Evolutionary conservation across 768 basidiomycete genomes (phyloP).

Genomic region (Sarcodon sp.): DNA sequence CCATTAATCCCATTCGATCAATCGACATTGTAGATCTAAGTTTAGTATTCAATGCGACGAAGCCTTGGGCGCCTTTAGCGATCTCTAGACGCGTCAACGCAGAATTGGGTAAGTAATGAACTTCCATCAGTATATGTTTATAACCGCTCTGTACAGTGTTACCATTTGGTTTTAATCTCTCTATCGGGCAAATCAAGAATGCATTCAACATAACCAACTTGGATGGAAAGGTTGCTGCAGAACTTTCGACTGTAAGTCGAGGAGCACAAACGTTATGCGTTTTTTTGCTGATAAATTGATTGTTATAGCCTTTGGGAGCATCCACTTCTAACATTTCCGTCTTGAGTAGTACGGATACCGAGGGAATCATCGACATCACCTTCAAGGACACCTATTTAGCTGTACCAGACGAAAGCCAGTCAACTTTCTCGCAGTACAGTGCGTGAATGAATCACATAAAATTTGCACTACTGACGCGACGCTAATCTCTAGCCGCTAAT

Average conservation of each 20-base stretch:
- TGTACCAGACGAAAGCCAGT: conserved; percentile 32
- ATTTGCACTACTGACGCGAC: not conserved
- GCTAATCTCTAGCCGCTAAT: conserved; percentile 27
- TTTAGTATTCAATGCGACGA: conserved; percentile 37
- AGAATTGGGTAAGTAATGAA: conserved; percentile 28
- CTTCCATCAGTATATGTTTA: not conserved
- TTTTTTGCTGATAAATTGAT: not conserved
- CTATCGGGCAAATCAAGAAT: conserved; percentile 51
- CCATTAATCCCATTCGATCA: conserved; percentile 51
- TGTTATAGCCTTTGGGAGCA: conserved; percentile 40
- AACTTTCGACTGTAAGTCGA: conserved; percentile 38
- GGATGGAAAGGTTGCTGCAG: conserved; percentile 38
- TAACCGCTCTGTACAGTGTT: conserved; percentile 29
- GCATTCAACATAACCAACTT: conserved; percentile 42
- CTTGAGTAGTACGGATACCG: conserved; percentile 37
- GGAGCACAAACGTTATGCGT: not conserved
- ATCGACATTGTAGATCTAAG: conserved; percentile 50
- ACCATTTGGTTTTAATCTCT: conserved; percentile 57
- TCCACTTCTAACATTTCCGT: conserved; percentile 49
- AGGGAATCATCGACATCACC: conserved; percentile 51
- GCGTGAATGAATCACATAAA: conserved; percentile 9
- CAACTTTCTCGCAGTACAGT: conserved; percentile 49
- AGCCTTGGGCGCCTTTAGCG: conserved; percentile 45
- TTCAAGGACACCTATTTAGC: conserved; percentile 40
- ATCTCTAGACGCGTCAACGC: conserved; percentile 50